phyloP scores from a whole-genome alignment of 2,329 filamentous ascomycete species.

The Ceratocystis eucalypticola region DNA sequence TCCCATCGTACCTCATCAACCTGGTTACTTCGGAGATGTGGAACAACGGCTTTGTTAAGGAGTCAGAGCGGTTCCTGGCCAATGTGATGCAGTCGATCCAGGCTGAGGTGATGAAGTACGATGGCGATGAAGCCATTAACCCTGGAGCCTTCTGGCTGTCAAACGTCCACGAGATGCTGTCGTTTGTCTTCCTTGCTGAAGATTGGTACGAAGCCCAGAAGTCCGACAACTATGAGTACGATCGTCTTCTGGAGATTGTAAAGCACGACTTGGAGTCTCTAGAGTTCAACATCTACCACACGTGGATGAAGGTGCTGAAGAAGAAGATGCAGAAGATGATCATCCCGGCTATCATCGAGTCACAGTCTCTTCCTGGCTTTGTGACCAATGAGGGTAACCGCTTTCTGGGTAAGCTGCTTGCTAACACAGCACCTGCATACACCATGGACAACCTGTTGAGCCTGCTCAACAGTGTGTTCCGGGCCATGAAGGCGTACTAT shows the following conservation, averaged over 20 bases:
- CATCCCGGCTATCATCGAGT: slow-evolving; percentile 97
- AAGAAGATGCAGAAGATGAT: slow-evolving; percentile 99
- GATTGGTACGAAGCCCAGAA: slow-evolving; percentile 99
- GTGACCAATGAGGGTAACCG: slow-evolving; percentile 97
- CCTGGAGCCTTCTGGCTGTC: slow-evolving; percentile 97
- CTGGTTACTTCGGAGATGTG: slow-evolving; percentile 99
- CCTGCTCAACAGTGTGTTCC: slow-evolving; percentile 91
- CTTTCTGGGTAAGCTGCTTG: slow-evolving; percentile 91
- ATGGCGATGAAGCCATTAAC: slow-evolving; percentile 93
- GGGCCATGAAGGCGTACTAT: slow-evolving; percentile 98
- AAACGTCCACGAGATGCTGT: slow-evolving; percentile 99
- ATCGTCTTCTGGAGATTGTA: slow-evolving; percentile 91
- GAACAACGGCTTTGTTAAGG: slow-evolving; percentile 99
- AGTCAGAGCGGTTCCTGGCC: slow-evolving; percentile 94
- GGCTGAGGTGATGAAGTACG: slow-evolving; percentile 98
- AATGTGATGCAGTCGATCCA: slow-evolving; percentile 99
- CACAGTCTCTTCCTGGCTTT: slow-evolving; percentile 92
- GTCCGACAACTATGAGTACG: slow-evolving; percentile 98
- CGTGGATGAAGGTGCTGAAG: slow-evolving; percentile 99
- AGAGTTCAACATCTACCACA: slow-evolving; percentile 99
- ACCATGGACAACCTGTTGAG: slow-evolving; percentile 98
- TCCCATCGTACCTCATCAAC: slow-evolving; percentile 98
- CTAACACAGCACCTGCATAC: slow-evolving; percentile 83
- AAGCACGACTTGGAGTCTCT: slow-evolving; percentile 97
- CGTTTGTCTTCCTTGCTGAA: slow-evolving; percentile 95